Evolutionary conservation across 1,284 basidiomycete genomes (phyloP).

Genomic region (Athelia psychrophila): DNA sequence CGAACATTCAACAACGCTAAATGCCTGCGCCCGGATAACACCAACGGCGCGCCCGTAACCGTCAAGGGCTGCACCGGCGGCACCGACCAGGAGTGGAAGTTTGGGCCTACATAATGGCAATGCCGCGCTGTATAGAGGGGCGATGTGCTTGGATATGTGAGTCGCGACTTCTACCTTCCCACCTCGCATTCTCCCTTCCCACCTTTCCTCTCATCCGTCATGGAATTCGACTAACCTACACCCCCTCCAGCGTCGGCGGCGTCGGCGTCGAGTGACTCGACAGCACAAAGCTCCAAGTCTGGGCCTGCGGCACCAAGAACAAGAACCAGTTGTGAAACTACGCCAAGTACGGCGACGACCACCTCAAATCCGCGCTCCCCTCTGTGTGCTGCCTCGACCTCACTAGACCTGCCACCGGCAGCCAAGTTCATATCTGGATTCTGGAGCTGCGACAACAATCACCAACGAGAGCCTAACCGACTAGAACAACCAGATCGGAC

Average conservation of each 20-base stretch:
- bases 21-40: conserved; percentile 29
- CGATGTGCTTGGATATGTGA: conserved; percentile 45
- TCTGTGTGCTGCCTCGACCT: conserved; percentile 49
- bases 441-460: conserved; percentile 27
- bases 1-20: neutral
- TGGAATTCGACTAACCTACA: neutral
- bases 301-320: conserved; percentile 37
- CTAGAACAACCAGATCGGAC: conserved; percentile 44
- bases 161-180: too few relatives aligned
- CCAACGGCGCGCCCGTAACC: conserved; percentile 41
- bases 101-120: conserved; percentile 30
- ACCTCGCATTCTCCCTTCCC: too few relatives aligned
- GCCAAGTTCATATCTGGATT: conserved; percentile 42
- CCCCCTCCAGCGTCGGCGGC: conserved; percentile 25
- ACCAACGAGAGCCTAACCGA: too few relatives aligned
- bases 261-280: conserved; percentile 29
- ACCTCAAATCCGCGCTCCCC: conserved; percentile 41
- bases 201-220: neutral
- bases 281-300: conserved; percentile 46
- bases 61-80: conserved; percentile 40
- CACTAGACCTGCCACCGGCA: conserved; percentile 39
- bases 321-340: conserved; percentile 44
- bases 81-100: conserved; percentile 33
- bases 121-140: conserved; percentile 39
- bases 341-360: conserved; percentile 34